phyloP scores from a whole-genome alignment of 2,329 filamentous ascomycete genomes.

The Xylogone sp. region DNA sequence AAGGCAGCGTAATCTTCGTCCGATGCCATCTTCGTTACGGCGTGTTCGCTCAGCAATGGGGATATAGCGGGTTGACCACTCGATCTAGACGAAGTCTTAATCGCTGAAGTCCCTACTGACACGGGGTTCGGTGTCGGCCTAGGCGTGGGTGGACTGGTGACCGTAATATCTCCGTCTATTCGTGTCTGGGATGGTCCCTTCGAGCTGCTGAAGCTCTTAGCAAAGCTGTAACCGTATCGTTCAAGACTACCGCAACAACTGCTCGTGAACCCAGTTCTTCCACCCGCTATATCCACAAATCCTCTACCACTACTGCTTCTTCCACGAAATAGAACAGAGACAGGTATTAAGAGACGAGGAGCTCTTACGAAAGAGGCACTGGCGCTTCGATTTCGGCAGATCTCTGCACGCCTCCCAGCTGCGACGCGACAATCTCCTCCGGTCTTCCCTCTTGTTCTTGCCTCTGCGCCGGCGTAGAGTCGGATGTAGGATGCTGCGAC shows the following conservation, averaged over 20 bases:
- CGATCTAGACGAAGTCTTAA: not conserved
- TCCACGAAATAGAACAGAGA: not conserved
- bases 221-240: not conserved
- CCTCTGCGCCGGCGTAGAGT: not conserved
- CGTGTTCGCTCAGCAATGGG: not conserved
- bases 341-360: not conserved
- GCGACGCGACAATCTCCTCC: slow-evolving; percentile 4
- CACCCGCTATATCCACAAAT: not conserved
- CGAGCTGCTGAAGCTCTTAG: not conserved
- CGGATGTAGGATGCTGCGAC: not conserved
- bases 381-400: slow-evolving; percentile 11
- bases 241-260: too few species aligned
- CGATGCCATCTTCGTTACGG: slow-evolving; percentile 48
- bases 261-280: too few species aligned
- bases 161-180: not conserved
- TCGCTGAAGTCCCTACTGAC: not conserved
- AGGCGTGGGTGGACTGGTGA: not conserved
- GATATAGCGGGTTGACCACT: not conserved
- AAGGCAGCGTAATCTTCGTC: slow-evolving; percentile 84
- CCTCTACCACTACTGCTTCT: not conserved
- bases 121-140: not conserved
- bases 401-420: slow-evolving; percentile 3
- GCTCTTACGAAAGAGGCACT: slow-evolving; percentile 11
- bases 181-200: not conserved
- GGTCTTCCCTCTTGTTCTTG: not conserved